A percentile compares a stretch with the other conserved stretches of the same genome.
Conservation (phyloP, 225 moss, liverwort and hornwort species). For the Asterella californica region DNA sequence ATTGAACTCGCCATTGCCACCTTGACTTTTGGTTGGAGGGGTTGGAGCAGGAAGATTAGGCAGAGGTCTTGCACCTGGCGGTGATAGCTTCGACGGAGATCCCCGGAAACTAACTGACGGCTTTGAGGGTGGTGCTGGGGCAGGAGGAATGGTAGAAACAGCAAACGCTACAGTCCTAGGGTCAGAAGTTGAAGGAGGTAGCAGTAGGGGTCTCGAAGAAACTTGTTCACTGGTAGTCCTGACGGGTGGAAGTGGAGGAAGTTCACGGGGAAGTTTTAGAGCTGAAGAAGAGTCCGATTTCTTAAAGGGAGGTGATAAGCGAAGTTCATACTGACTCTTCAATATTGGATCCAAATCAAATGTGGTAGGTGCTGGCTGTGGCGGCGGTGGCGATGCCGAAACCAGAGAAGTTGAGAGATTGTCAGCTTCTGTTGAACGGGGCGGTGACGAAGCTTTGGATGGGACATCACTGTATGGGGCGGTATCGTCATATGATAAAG, state of each 20-base stretch:
- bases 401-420: not conserved
- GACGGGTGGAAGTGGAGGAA: constrained; percentile 19
- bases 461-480: not conserved
- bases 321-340: constrained; percentile 13
- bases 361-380: not conserved
- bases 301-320: not conserved
- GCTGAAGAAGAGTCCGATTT: constrained; percentile 15
- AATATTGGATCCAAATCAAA: constrained; percentile 8
- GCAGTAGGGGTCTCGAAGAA: constrained; percentile 9
- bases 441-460: not conserved
- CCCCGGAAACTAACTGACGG: constrained; percentile 22
- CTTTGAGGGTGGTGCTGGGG: constrained; percentile 19
- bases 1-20: constrained; percentile 3
- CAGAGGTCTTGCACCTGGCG: constrained; percentile 17
- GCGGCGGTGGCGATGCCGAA: not conserved
- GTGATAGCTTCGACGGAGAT: constrained; percentile 20
- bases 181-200: constrained; percentile 18
- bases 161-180: constrained; percentile 12
- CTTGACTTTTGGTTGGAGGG: constrained; percentile 29
- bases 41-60: constrained; percentile 31
- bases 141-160: constrained; percentile 13
- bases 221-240: constrained; percentile 19
- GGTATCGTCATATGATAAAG: not conserved
- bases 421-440: not conserved
- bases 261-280: constrained; percentile 17